Evolutionary conservation across 73 alveolate species (phyloP).

Genomic region (Paramecium octaurelia): DNA sequence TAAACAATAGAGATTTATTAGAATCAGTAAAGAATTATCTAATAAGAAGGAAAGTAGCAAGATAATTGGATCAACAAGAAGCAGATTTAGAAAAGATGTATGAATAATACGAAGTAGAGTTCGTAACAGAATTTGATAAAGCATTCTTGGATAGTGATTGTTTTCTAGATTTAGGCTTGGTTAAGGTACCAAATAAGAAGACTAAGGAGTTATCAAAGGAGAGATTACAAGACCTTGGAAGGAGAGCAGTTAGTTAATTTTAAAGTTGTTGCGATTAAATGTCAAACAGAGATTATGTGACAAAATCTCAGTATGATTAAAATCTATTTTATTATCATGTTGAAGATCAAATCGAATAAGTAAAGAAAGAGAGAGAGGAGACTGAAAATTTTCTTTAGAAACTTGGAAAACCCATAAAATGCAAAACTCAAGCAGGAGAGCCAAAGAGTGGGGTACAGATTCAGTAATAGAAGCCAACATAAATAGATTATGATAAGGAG

Average conservation of each 20-base stretch:
- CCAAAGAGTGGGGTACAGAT: neutral
- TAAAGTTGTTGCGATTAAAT: neutral
- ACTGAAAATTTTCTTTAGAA: neutral
- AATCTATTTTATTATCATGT: neutral
- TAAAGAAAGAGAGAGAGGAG: neutral
- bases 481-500: conserved; percentile 1
- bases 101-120: neutral
- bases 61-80: neutral
- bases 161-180: neutral
- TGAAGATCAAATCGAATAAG: neutral
- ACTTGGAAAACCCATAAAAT: neutral
- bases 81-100: neutral
- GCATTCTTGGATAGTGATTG: neutral
- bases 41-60: neutral
- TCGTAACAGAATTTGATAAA: neutral
- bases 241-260: neutral
- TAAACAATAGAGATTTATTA: neutral
- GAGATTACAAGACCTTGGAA: neutral
- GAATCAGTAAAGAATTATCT: conserved; percentile 4
- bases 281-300: neutral
- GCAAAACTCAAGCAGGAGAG: neutral
- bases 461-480: neutral
- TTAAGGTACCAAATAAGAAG: neutral
- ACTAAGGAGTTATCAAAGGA: neutral
- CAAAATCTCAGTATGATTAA: neutral